Conservation (phyloP, 176 grass and related monocot species). For the Carex littledalei region DNA sequence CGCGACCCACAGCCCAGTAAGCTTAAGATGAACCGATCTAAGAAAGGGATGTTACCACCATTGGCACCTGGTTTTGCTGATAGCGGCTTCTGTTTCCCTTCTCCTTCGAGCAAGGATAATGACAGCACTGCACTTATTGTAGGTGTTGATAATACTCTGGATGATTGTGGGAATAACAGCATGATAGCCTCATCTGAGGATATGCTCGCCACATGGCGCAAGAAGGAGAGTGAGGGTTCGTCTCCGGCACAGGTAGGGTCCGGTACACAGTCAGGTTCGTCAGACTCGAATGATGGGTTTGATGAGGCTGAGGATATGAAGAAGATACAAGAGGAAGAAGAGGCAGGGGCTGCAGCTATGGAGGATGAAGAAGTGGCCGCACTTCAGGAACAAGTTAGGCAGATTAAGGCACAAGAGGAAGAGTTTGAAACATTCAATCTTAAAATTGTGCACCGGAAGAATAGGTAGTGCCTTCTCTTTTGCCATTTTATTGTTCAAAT, state of each 20-base stretch:
- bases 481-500: constrained; percentile 6
- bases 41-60: constrained; percentile 26
- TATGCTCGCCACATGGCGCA: constrained; percentile 87
- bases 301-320: constrained; percentile 59
- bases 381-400: constrained; percentile 96
- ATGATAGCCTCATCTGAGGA: constrained; percentile 46
- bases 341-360: constrained; percentile 56
- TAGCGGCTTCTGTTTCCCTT: constrained; percentile 75
- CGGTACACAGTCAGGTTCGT: constrained; percentile 70
- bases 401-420: constrained; percentile 93
- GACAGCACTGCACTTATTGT: neutral
- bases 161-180: constrained; percentile 59
- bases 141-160: constrained; percentile 32
- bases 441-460: constrained; percentile 97
- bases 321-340: constrained; percentile 63
- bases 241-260: constrained; percentile 74
- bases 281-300: constrained; percentile 45
- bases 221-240: constrained; percentile 74
- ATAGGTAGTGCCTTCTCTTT: constrained; percentile 47
- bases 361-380: constrained; percentile 93
- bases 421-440: constrained; percentile 98
- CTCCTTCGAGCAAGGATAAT: constrained; percentile 48
- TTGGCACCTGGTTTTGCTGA: constrained; percentile 34
- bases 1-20: constrained; percentile 45
- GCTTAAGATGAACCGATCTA: constrained; percentile 40